These are phyloP conservation scores for Sporodiniella umbellata DNA, from an alignment of 371 early-diverging fungal genomes.

Conservation along the genomic window DNA sequence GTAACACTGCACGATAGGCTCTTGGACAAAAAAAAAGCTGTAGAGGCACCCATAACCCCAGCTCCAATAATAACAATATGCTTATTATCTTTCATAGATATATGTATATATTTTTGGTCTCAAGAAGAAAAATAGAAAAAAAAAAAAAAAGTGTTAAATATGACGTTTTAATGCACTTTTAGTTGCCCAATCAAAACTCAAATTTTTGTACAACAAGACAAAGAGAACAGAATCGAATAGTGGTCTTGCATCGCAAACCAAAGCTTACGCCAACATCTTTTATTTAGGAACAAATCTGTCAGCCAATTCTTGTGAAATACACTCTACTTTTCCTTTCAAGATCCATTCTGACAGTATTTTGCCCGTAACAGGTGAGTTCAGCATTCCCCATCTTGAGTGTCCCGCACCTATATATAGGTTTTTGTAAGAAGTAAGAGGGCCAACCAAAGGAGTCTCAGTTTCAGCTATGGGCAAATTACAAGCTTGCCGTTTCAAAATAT, in stretches of 20 bases:
- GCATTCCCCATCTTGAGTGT: conserved; percentile 74
- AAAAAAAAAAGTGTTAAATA: neutral
- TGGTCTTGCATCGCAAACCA: too few relatives aligned
- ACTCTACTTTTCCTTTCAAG: conserved; percentile 27
- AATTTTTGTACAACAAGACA: too few relatives aligned
- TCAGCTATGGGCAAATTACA: conserved; percentile 64
- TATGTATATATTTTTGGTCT: neutral
- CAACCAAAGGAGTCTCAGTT: conserved; percentile 55
- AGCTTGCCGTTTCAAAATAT: conserved; percentile 40
- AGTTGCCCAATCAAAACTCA: too few relatives aligned
- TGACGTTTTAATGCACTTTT: neutral
- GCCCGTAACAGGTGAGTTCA: conserved; percentile 69
- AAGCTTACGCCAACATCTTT: too few relatives aligned
- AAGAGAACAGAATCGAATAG: too few relatives aligned
- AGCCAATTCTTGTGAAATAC: neutral
- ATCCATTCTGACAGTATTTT: conserved; percentile 62
- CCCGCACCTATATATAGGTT: conserved; percentile 62
- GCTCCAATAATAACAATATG: conserved; percentile 15
- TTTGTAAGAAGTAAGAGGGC: conserved; percentile 44
- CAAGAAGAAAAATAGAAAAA: neutral
- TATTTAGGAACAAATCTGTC: neutral
- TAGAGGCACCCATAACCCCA: conserved; percentile 33
- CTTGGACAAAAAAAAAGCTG: conserved; percentile 58
- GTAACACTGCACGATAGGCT: conserved; percentile 15
- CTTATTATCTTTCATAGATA: neutral